Conservation (phyloP, 2,329 filamentous ascomycete species). For the Claviceps citrina region DNA sequence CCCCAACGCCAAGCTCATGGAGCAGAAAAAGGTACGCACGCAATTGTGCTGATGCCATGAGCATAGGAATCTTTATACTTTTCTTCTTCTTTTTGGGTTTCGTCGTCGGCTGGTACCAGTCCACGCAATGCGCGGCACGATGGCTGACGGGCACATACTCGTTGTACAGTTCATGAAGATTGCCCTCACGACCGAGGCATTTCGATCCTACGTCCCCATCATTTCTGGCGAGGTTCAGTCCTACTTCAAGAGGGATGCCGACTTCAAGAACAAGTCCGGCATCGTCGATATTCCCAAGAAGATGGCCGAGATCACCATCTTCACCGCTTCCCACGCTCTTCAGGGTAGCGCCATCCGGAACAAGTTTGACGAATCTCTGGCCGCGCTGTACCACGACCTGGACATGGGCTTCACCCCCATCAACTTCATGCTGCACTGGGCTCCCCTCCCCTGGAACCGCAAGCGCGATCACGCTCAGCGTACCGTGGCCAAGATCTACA, state of each 20-base stretch:
- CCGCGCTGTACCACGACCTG: conserved; percentile 71
- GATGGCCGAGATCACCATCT: conserved; percentile 79
- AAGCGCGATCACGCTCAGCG: conserved; percentile 64
- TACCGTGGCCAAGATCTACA: conserved; percentile 69
- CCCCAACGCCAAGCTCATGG: conserved; percentile 83
- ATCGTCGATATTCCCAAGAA: conserved; percentile 55
- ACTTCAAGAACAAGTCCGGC: conserved; percentile 54
- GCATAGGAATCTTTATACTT: not conserved
- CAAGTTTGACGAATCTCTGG: conserved; percentile 67
- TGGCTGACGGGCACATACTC: not conserved
- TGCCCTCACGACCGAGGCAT: conserved; percentile 59
- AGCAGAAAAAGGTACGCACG: conserved; percentile 72
- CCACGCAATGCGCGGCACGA: not conserved
- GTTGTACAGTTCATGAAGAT: conserved; percentile 59
- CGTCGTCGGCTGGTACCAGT: not conserved
- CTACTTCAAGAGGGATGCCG: conserved; percentile 52
- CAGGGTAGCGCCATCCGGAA: conserved; percentile 72
- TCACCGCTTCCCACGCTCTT: conserved; percentile 71
- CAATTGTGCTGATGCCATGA: not conserved
- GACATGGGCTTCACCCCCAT: conserved; percentile 81
- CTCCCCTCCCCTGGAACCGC: conserved; percentile 75
- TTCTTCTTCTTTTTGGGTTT: not conserved
- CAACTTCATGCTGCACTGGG: conserved; percentile 85
- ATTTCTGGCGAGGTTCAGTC: conserved; percentile 60
- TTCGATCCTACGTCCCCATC: conserved; percentile 61